phyloP scores from a whole-genome alignment of 2,329 filamentous ascomycete genomes.

The Rhynchosporium secalis region DNA sequence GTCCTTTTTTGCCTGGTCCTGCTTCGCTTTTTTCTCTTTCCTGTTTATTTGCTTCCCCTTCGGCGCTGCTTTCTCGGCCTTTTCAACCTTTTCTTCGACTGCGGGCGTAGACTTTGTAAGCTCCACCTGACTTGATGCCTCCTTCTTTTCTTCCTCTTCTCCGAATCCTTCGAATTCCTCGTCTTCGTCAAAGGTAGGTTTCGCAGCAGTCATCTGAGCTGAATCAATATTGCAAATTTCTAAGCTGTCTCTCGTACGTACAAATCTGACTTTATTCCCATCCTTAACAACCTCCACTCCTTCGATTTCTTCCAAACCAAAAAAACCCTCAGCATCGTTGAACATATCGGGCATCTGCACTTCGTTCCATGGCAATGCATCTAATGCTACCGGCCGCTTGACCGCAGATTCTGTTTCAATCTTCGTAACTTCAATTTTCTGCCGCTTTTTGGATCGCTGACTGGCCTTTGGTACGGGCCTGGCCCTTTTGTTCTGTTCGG shows the following conservation, averaged over 20 bases:
- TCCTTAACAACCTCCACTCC: constrained; percentile 81
- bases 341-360: constrained; percentile 72
- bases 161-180: constrained; percentile 68
- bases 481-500: constrained; percentile 36
- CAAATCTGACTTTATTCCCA: constrained; percentile 58
- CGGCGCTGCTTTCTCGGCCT: constrained; percentile 34
- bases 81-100: constrained; percentile 21
- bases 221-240: constrained; percentile 19
- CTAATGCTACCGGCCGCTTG: constrained; percentile 47
- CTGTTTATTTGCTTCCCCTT: constrained; percentile 36
- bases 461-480: constrained; percentile 30
- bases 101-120: not conserved
- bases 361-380: constrained; percentile 56
- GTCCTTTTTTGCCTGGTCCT: constrained; percentile 32
- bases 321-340: constrained; percentile 92
- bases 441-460: constrained; percentile 38
- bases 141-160: constrained; percentile 44
- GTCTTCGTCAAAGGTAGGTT: constrained; percentile 42
- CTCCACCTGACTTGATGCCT: constrained; percentile 36
- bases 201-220: constrained; percentile 34
- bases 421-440: constrained; percentile 36
- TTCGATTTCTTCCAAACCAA: constrained; percentile 86
- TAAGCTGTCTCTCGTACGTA: constrained; percentile 39
- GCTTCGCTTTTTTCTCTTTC: constrained; percentile 35
- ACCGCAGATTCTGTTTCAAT: constrained; percentile 19